Evolutionary conservation across 176 grass and related monocot genomes (phyloP).

Genomic region (Pharus latifolius): DNA sequence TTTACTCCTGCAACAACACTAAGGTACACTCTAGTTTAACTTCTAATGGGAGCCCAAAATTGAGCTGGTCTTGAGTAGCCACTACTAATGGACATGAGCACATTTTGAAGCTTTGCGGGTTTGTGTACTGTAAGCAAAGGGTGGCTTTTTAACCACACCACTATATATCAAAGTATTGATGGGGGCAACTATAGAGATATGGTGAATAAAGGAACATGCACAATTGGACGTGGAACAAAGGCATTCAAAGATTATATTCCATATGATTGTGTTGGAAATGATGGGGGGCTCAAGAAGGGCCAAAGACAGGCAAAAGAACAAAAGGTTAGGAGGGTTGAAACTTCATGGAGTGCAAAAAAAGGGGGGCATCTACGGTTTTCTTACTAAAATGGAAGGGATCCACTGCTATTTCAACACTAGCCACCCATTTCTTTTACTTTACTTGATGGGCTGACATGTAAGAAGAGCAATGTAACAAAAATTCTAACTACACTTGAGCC

Average conservation of each 20-base stretch:
- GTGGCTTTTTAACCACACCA: constrained; percentile 23
- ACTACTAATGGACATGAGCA: no score
- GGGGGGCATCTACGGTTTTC: neutral
- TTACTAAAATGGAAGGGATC: neutral
- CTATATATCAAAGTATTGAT: constrained; percentile 1
- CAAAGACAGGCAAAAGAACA: neutral
- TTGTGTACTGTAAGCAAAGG: constrained; percentile 17
- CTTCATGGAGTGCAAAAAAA: neutral
- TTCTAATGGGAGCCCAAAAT: no score
- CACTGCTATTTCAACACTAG: neutral
- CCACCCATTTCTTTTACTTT: neutral
- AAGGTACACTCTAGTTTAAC: no score
- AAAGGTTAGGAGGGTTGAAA: neutral
- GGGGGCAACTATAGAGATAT: constrained; percentile 22
- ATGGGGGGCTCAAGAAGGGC: neutral
- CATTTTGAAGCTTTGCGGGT: neutral
- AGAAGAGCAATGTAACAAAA: constrained; percentile 12
- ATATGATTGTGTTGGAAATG: constrained; percentile 19
- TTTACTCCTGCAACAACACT: no score
- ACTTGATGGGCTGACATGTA: neutral
- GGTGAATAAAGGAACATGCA: constrained; percentile 32
- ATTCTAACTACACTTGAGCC: neutral
- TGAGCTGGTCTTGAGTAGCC: no score
- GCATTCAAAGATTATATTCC: constrained; percentile 32
- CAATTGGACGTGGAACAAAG: constrained; percentile 43